Base-by-base conservation (phyloP, 129 eudicot species). In the Saussurea involucrata region DNA sequence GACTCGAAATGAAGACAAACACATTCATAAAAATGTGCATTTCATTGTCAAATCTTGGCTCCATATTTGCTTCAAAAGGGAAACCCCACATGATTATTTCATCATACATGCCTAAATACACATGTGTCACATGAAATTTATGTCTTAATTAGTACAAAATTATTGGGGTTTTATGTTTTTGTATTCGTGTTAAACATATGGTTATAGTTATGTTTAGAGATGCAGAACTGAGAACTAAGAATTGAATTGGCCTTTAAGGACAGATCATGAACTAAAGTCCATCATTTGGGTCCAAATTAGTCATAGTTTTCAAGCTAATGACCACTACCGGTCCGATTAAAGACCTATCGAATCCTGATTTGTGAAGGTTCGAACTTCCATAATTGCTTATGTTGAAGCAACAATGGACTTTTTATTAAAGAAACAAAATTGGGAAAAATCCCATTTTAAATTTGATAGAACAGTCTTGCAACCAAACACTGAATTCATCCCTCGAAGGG, bases 41-140 rank as follows among this genome's bases (percentile, higher is more conserved):
- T 74, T 80, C 79, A 13, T 66, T 73, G 34, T 80, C 79, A 80
- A 65, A 73, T 73, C 46, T 66, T 73, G 69, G 75, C 75, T 73
- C 70, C 74, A 80, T 15, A 46, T 46, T 33, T 80, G 17, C 27
- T 66, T 65, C 55, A 15, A 73, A 65, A 18, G 22, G 63, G 74
- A 18, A 24, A 28, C 63, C 60, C 70, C 79, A 66, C 79, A 80
- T 80, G 84, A 68, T 74, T 24, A 33, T 12, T 21, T 68, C 66
- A 73, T 53, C 24, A 8, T 21, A 8, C 33, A 22, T 24, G 69
- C 69, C 75, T 80, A 73, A 67, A 63, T 66, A 34, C 73, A 74
- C 80, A 80, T 28, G 84, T 36, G 71, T 24, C 71, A 74, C 80
- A 68, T 81, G 66, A 81, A 18, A 57, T 22, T 28, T 20, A 5